These are phyloP conservation scores for Begonia loranthoides DNA, from an alignment of 306 rosid species.

Conservation along the genomic window DNA sequence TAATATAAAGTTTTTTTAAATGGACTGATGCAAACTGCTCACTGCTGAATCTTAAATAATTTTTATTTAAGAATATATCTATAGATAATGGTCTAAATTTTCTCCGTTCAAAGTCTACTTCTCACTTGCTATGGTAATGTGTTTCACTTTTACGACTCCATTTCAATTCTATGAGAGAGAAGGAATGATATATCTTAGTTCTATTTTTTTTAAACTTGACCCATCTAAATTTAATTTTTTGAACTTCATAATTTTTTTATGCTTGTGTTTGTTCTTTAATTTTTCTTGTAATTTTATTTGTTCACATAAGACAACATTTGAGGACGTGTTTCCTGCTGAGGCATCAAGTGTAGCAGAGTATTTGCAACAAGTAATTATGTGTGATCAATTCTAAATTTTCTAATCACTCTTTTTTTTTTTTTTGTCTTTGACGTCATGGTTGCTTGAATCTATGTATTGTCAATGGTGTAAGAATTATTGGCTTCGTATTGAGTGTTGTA, in stretches of 20 bases:
- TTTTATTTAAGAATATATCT: too few species aligned
- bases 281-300: constrained; percentile 4
- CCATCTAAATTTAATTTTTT: background rate
- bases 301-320: constrained; percentile 72
- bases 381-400: constrained; percentile 6
- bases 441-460: constrained; percentile 41
- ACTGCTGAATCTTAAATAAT: too few species aligned
- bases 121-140: too few species aligned
- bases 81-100: too few species aligned
- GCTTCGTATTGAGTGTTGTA: background rate
- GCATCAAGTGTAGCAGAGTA: constrained; percentile 96
- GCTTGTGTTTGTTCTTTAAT: constrained; percentile 12
- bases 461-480: constrained; percentile 55
- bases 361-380: constrained; percentile 75
- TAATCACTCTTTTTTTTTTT: background rate
- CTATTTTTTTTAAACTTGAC: background rate
- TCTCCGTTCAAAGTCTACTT: too few species aligned
- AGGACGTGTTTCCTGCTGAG: constrained; percentile 96
- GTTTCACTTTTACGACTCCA: too few species aligned
- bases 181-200: too few species aligned
- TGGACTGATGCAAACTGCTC: too few species aligned
- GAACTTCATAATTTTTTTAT: background rate
- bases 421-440: background rate
- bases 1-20: too few species aligned
- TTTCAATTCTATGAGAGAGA: too few species aligned